These are phyloP conservation scores for Clonostachys rhizophaga DNA, from an alignment of 2,329 filamentous ascomycete species.

Conservation along the genomic window DNA sequence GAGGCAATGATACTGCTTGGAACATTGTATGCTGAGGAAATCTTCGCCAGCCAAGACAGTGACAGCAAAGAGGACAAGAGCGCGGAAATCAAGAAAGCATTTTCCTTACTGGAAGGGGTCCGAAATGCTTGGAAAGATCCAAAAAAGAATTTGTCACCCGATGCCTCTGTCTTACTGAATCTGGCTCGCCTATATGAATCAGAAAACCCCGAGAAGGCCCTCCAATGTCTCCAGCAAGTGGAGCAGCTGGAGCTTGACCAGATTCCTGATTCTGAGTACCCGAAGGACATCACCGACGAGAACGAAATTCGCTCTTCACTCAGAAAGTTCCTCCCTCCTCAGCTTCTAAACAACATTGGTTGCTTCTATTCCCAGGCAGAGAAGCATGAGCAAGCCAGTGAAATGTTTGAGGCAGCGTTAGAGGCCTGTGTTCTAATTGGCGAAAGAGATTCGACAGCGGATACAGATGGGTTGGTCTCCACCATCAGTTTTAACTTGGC, in stretches of 20 bases:
- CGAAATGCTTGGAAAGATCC: constrained; percentile 88
- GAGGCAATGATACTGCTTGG: constrained; percentile 92
- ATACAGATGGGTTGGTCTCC: constrained; percentile 88
- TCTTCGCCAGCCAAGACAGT: constrained; percentile 71
- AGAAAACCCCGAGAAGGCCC: constrained; percentile 81
- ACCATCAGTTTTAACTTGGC: constrained; percentile 97
- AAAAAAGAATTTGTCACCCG: constrained; percentile 76
- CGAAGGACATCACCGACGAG: constrained; percentile 51
- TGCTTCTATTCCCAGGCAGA: constrained; percentile 92
- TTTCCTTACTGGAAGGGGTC: constrained; percentile 77
- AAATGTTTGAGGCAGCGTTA: constrained; percentile 88
- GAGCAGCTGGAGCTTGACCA: constrained; percentile 85
- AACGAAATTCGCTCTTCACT: constrained; percentile 55
- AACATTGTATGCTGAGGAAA: constrained; percentile 89
- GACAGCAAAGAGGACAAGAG: constrained; percentile 83
- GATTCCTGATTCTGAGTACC: constrained; percentile 65
- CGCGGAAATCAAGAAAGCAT: constrained; percentile 80
- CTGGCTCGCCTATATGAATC: constrained; percentile 86
- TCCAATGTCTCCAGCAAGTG: constrained; percentile 88
- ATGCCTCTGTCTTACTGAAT: constrained; percentile 85
- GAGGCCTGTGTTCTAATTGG: constrained; percentile 80
- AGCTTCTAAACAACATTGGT: constrained; percentile 94
- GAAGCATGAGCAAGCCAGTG: constrained; percentile 72
- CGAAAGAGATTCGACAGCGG: constrained; percentile 68
- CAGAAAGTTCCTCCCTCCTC: constrained; percentile 77